Evolutionary conservation across 1,284 basidiomycete species (phyloP), one percentile per base, ranked within the genome.

Genomic region (Stygiomarasmius scandens): DNA sequence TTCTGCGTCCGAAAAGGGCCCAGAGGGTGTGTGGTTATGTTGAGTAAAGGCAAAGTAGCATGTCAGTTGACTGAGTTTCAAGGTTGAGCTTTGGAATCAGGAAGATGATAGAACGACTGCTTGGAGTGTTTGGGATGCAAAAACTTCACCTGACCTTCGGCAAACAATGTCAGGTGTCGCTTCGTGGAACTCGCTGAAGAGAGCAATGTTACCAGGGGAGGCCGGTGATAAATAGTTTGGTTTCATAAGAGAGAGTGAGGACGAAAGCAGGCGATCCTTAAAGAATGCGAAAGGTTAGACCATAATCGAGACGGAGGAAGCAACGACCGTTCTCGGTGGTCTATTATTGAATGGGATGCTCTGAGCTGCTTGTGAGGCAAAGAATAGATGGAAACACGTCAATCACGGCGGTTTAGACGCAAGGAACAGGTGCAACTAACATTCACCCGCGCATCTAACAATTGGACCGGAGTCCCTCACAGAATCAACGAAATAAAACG

Each of bases 321-420:
- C n/a, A n/a, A n/a, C 58, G 92, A 86, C 32, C 94, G 83, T 71
- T 97, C 95, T 16, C 89, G 80, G 64, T 98, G 95, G 69, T 97
- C 94, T 16, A 97, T 82, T 41, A 97, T 96, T 41, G 80, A 82
- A 69, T 98, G 96, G 0, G 92, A 93, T 0, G 94, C 95, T n/a
- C 95, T 82, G 12, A 92, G 78, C 92, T 95, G 58, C 61, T 52
- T 58, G n/a, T 11, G 23, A 3, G 6, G 23, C 4, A 27, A 10
- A n/a, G 9, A 5, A 27, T 8, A 47, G 11, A 47, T 34, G 45
- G 36, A 38, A 50, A 12, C 25, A 20, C 52, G 20, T 32, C 49
- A 25, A 54, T 60, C 27, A 25, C 24, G 49, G 49, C 25, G 22
- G 58, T 22, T 9, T 36, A 19, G 43, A 46, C n/a, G n/a, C n/a